Conservation (phyloP, 345 rosid species). For the Eutrema heterophyllum region DNA sequence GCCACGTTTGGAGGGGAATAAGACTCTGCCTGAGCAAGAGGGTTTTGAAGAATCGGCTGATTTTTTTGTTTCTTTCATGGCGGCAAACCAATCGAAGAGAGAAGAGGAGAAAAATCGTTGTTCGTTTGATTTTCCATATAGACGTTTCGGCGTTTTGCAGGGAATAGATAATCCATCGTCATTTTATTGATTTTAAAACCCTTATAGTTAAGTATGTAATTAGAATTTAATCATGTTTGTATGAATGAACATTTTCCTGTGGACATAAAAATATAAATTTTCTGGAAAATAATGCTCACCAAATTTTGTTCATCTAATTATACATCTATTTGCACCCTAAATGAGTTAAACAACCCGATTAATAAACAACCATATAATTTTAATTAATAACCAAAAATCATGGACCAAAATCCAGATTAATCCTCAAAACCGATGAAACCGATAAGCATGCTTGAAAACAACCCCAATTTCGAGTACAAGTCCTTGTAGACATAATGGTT, state of each 20-base stretch:
- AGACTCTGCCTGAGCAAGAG: not conserved
- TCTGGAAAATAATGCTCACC: not conserved
- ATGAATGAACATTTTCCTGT: not conserved
- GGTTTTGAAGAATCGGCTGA: not conserved
- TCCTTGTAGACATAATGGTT: no score
- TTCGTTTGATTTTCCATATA: constrained; percentile 3
- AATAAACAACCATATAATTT: no score
- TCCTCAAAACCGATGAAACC: no score
- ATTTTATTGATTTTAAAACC: constrained; percentile 12
- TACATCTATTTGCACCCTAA: no score
- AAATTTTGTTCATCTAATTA: no score
- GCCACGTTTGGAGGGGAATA: constrained; percentile 4
- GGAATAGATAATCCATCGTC: not conserved
- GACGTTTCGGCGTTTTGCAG: not conserved
- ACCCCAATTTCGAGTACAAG: no score
- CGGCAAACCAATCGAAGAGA: constrained; percentile 15
- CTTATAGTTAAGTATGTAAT: not conserved
- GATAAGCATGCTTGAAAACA: no score
- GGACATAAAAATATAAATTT: not conserved
- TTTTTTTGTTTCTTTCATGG: constrained; percentile 21
- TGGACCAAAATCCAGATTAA: no score
- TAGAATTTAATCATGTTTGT: not conserved
- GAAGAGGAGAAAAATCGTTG: constrained; percentile 13
- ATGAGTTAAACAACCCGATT: no score
- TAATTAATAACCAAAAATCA: no score